A percentile compares a stretch with the other conserved stretches of the same genome.
Evolutionary conservation across 73 alveolate genomes (phyloP).

Genomic region (Tetrahymena thermophila): DNA sequence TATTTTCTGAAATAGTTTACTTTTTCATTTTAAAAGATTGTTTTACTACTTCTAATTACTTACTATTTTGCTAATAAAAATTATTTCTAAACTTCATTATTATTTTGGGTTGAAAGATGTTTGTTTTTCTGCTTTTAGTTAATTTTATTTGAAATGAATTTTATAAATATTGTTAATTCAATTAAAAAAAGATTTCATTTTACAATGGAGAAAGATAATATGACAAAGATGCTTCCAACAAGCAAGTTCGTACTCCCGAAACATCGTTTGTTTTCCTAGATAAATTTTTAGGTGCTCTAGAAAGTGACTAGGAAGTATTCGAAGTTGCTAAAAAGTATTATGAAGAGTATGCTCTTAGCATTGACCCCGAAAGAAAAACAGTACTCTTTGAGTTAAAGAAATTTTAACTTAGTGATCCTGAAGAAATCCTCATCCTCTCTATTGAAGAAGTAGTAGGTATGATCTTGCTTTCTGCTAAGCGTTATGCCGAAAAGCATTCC

Average conservation of each 20-base stretch:
- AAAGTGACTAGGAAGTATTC: conserved; percentile 18
- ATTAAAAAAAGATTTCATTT: conserved; percentile 40
- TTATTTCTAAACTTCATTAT: too few species aligned
- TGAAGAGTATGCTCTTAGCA: conserved; percentile 21
- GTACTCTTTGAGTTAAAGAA: conserved; percentile 19
- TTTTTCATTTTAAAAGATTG: too few species aligned
- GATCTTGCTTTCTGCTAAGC: conserved; percentile 49
- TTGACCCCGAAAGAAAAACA: conserved; percentile 5
- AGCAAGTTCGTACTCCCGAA: conserved; percentile 51
- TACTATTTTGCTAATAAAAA: too few species aligned
- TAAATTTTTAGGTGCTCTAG: conserved; percentile 51
- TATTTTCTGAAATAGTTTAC: too few species aligned
- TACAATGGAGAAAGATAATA: conserved; percentile 56
- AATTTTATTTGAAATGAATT: background rate
- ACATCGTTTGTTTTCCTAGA: conserved; percentile 46
- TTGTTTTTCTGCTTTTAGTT: too few species aligned
- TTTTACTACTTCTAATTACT: too few species aligned
- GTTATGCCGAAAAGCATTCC: conserved; percentile 58
- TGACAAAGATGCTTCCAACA: conserved; percentile 59
- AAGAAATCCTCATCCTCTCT: conserved; percentile 27
- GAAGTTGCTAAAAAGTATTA: conserved; percentile 22
- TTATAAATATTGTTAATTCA: background rate
- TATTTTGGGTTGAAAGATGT: too few species aligned
- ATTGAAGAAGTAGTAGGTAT: conserved; percentile 67
- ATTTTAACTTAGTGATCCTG: conserved; percentile 13